Conservation (phyloP, 1,284 basidiomycete species). For the Lentinula novae-zelandiae region DNA sequence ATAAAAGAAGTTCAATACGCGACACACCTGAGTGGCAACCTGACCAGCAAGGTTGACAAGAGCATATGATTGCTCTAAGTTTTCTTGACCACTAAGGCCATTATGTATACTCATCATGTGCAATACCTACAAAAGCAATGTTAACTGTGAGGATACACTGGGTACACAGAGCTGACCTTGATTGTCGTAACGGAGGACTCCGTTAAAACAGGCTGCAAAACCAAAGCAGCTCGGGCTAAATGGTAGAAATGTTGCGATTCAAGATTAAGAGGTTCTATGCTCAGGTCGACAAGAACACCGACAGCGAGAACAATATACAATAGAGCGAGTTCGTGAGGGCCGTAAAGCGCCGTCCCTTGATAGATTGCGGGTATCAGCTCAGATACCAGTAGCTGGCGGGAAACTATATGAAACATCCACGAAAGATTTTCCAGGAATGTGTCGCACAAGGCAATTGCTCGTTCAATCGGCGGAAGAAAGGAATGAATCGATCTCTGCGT, state of each 20-base stretch:
- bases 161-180: constrained; percentile 27
- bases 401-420: constrained; percentile 52
- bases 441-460: constrained; percentile 40
- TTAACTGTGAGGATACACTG: neutral
- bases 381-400: constrained; percentile 38
- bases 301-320: constrained; percentile 48
- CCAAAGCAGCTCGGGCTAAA: constrained; percentile 43
- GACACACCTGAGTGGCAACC: constrained; percentile 40
- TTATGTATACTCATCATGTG: constrained; percentile 53
- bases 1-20: constrained; percentile 2
- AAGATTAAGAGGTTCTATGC: constrained; percentile 43
- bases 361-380: constrained; percentile 46
- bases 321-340: constrained; percentile 48
- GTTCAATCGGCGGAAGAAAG: constrained; percentile 38
- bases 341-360: constrained; percentile 28
- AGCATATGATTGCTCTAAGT: constrained; percentile 42
- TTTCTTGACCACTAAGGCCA: constrained; percentile 49
- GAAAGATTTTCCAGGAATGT: constrained; percentile 47
- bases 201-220: constrained; percentile 40
- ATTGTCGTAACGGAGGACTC: constrained; percentile 42
- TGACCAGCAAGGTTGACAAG: constrained; percentile 44
- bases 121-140: constrained; percentile 26
- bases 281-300: constrained; percentile 46
- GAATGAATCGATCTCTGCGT: constrained; percentile 38
- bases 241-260: constrained; percentile 54